phyloP scores from a whole-genome alignment of 352 stramenopile genomes.

The Globisporangium lucens region DNA sequence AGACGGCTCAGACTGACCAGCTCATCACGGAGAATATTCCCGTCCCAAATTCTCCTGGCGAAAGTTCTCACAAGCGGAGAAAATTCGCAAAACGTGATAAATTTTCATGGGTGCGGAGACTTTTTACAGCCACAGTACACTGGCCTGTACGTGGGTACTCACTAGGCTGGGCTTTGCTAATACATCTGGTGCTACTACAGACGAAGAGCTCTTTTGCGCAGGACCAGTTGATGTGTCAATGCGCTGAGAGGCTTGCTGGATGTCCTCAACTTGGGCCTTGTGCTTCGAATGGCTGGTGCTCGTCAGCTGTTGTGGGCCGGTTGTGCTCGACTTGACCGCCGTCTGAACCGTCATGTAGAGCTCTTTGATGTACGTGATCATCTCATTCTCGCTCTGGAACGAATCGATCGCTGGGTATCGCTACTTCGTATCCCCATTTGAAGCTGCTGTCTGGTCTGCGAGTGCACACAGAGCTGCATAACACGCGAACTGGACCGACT shows the following conservation, averaged over 20 bases:
- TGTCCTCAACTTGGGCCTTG: not conserved
- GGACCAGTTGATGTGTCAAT: too few species aligned
- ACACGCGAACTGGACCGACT: slow-evolving; percentile 21
- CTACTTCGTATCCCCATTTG: not conserved
- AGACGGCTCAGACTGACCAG: too few species aligned
- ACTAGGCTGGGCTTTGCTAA: not conserved
- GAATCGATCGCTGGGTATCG: slow-evolving; percentile 24
- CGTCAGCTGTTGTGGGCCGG: not conserved
- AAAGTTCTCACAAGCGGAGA: too few species aligned
- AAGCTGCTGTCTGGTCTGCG: slow-evolving; percentile 19
- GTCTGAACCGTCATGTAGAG: slow-evolving; percentile 36
- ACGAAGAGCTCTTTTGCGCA: not conserved
- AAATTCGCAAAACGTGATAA: too few species aligned
- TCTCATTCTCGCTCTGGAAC: slow-evolving; percentile 27
- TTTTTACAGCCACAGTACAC: too few species aligned
- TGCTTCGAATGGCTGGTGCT: not conserved
- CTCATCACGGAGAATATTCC: too few species aligned
- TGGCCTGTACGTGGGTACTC: not conserved
- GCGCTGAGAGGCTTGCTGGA: not conserved
- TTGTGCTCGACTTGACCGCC: not conserved
- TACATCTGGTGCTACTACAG: not conserved
- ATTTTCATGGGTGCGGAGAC: too few species aligned
- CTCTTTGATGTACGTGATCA: slow-evolving; percentile 33
- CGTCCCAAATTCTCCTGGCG: too few species aligned
- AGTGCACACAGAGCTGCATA: slow-evolving; percentile 55